phyloP scores from a whole-genome alignment of 768 basidiomycete species.

The Panellus pusillus region DNA sequence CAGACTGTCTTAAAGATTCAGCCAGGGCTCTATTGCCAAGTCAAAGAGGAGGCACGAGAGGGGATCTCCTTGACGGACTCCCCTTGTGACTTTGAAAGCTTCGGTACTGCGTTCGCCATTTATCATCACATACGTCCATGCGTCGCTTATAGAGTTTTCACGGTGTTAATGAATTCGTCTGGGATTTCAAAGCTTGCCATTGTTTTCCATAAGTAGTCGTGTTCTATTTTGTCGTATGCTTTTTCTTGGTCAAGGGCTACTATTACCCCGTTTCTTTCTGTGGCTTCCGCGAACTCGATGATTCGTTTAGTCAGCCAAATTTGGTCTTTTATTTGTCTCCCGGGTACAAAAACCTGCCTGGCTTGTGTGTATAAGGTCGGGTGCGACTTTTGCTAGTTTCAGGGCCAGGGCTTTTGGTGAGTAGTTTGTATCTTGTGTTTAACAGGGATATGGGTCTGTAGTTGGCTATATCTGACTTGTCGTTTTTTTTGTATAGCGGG shows the following conservation, averaged over 20 bases:
- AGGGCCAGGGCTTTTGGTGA: conserved; percentile 20
- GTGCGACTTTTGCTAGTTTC: conserved; percentile 13
- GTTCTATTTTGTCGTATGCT: too few relatives aligned
- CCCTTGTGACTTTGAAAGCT: conserved; percentile 23
- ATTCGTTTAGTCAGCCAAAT: conserved; percentile 22
- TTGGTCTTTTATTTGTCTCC: conserved; percentile 22
- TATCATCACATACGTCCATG: conserved; percentile 24
- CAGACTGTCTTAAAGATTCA: conserved; percentile 11
- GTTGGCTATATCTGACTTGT: conserved; percentile 20
- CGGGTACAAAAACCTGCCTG: conserved; percentile 30
- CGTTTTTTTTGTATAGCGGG: conserved; percentile 34
- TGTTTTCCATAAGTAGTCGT: conserved; percentile 18
- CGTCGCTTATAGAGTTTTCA: conserved; percentile 24
- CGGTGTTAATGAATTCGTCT: conserved; percentile 11
- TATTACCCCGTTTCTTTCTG: conserved; percentile 16
- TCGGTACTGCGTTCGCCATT: conserved; percentile 22
- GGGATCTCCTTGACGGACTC: conserved; percentile 32
- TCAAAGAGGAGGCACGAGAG: conserved; percentile 34
- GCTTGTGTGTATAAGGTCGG: conserved; percentile 21
- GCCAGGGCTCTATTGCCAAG: conserved; percentile 33
- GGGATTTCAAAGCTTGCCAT: conserved; percentile 16
- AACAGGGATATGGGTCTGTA: conserved; percentile 26
- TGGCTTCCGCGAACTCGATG: conserved; percentile 11
- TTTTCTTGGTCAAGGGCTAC: not conserved
- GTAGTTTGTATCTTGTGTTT: conserved; percentile 21